Base-by-base conservation (phyloP, 106 monocot species). In the Triglochin maritima region DNA sequence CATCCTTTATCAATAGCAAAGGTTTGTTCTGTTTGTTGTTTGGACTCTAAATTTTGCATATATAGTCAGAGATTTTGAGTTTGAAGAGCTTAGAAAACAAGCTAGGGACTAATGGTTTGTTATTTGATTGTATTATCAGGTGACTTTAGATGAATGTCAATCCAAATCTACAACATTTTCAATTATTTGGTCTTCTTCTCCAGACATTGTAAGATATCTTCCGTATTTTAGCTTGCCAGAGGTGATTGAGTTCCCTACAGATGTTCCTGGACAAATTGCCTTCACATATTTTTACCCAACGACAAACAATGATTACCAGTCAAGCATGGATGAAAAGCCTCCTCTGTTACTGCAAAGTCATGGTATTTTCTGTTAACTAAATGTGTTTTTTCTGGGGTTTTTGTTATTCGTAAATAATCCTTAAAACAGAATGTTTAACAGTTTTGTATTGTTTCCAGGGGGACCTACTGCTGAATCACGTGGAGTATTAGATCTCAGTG, bases 211-310 rank as follows among this genome's bases (percentile, higher is more conserved):
- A 3, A 81, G 84, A 65, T 85, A 85, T 57, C 42, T 62, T 50
- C 17, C 79, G 67, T 88, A 90, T 71, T 82, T 88, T 64, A 96
- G 95, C 70, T 47, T 72, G 57, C 90, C 95, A 67, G 85, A 96
- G 76, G 49, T 90, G 56, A 70, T 96, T 49, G 83, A 90, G 67
- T 96, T 96, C 72, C 83, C 85, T 52, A 88, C 90, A 55, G 80
- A 78, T 56, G 8, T 53, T 44, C 81, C 87, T 74, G 87, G 85
- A 54, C 79, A 87, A 69, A 83, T 60, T 79, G 95, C 90, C 63
- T 90, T 85, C 83, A 90, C 87, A 52, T 90, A 81, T 71, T 96
- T 87, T 67, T 96, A 96, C 46, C 87, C 87, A 49, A 90, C 90
- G 17, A 68, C 78, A 57, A 96, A 90, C 75, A 68, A 70, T 48